A percentile compares a stretch with the other conserved stretches of the same genome.
phyloP scores from a whole-genome alignment of 331 rosid species.

The Quercus tomentella region DNA sequence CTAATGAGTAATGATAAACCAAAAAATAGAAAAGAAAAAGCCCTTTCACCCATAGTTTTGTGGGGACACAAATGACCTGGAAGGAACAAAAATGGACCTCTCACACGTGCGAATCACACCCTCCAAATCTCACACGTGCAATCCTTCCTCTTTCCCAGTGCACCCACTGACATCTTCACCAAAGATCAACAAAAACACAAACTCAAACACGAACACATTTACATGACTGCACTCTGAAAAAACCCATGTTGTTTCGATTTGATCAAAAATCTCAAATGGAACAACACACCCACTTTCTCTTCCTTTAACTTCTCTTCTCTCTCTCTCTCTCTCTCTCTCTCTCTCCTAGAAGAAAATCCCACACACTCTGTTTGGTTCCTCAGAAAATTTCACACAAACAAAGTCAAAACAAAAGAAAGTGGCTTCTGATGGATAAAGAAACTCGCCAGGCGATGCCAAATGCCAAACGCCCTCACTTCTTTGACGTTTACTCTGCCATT shows the following conservation, averaged over 20 bases:
- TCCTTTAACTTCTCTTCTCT: background rate
- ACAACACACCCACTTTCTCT: background rate
- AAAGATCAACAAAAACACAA: background rate
- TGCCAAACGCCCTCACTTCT: slow-evolving; percentile 72
- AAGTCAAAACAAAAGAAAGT: background rate
- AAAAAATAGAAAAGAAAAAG: no score
- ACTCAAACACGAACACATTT: no score
- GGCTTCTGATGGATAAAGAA: slow-evolving; percentile 44
- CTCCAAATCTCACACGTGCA: background rate
- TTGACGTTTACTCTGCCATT: slow-evolving; percentile 56
- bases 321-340: background rate
- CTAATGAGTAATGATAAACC: no score
- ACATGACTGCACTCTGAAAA: no score
- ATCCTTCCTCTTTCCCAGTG: background rate
- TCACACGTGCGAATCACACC: background rate
- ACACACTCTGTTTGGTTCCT: slow-evolving; percentile 19
- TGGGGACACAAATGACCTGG: background rate
- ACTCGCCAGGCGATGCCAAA: slow-evolving; percentile 34
- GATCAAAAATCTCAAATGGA: background rate
- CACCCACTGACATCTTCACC: background rate
- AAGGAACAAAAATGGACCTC: background rate
- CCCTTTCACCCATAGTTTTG: no score
- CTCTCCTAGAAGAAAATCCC: background rate
- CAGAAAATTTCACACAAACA: slow-evolving; percentile 10
- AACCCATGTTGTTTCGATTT: no score